Evolutionary conservation across 2,329 filamentous ascomycete genomes (phyloP).

Genomic region (Tolypocladium nubicola): DNA sequence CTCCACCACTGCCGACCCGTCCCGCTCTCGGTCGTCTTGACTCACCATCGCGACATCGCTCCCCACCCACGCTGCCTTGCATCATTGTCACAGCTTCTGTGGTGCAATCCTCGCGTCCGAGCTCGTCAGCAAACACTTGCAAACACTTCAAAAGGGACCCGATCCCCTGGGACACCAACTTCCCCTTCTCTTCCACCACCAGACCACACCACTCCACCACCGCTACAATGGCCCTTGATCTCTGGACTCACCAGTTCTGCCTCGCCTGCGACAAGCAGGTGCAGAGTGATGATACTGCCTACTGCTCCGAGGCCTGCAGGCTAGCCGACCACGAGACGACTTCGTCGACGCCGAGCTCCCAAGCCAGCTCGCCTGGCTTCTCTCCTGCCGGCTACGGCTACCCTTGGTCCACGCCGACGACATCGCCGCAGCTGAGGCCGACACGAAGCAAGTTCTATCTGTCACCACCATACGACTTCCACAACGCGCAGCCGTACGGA

Average conservation of each 20-base stretch:
- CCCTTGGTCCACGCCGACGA: slow-evolving; percentile 31
- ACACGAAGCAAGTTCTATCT: slow-evolving; percentile 49
- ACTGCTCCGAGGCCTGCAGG: slow-evolving; percentile 88
- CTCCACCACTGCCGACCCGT: slow-evolving; percentile 1
- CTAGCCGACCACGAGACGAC: slow-evolving; percentile 77
- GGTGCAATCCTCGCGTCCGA: not conserved
- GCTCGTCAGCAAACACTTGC: not conserved
- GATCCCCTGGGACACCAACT: slow-evolving; percentile 3
- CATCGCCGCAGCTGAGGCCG: slow-evolving; percentile 3
- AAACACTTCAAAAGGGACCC: slow-evolving; percentile 2
- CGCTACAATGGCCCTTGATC: slow-evolving; percentile 41
- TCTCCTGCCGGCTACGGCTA: slow-evolving; percentile 32
- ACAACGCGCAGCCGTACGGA: slow-evolving; percentile 48
- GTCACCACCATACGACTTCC: slow-evolving; percentile 66
- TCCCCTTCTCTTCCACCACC: slow-evolving; percentile 6
- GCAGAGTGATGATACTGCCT: slow-evolving; percentile 69
- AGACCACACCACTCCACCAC: slow-evolving; percentile 8
- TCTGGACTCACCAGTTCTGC: slow-evolving; percentile 88
- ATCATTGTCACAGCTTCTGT: not conserved
- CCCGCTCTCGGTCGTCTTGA: slow-evolving; percentile 9
- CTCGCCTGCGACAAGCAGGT: slow-evolving; percentile 73
- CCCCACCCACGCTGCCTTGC: slow-evolving; percentile 1
- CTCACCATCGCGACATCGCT: slow-evolving; percentile 8
- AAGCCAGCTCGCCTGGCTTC: slow-evolving; percentile 46
- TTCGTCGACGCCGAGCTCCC: slow-evolving; percentile 44